phyloP scores from a whole-genome alignment of 164 flowering plant genomes.

The Houttuynia cordata region DNA sequence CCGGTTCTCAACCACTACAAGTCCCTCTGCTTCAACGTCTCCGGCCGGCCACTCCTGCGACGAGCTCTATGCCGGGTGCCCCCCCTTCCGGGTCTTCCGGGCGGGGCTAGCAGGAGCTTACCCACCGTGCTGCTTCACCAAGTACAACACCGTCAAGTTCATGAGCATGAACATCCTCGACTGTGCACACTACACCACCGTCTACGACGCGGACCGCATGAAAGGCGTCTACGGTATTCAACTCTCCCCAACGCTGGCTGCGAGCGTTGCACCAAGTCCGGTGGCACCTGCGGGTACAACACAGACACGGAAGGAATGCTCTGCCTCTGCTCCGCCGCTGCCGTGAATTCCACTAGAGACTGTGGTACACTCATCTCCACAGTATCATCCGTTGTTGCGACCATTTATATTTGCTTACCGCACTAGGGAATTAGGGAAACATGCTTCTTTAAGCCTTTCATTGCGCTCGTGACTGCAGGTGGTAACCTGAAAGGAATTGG shows the following conservation, averaged over 20 bases:
- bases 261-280: constrained; percentile 44
- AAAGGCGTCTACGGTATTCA: constrained; percentile 66
- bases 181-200: constrained; percentile 70
- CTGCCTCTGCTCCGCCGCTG: constrained; percentile 42
- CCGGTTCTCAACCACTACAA: constrained; percentile 70
- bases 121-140: constrained; percentile 72
- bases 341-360: constrained; percentile 46
- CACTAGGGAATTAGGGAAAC: too few relatives aligned
- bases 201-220: constrained; percentile 37
- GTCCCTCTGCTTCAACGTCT: constrained; percentile 65
- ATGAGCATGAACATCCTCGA: constrained; percentile 86
- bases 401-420: too few relatives aligned
- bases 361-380: too few relatives aligned
- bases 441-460: too few relatives aligned
- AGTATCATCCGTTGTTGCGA: too few relatives aligned
- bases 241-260: constrained; percentile 71
- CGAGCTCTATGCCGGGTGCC: constrained; percentile 60
- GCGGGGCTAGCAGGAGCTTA: constrained; percentile 14
- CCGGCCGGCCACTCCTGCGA: constrained; percentile 80
- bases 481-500: background rate
- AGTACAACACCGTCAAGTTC: constrained; percentile 47
- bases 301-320: constrained; percentile 47
- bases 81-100: constrained; percentile 42
- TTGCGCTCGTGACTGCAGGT: background rate
- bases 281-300: constrained; percentile 82